phyloP scores from a whole-genome alignment of 495 filamentous ascomycete genomes.

The Annulohypoxylon maeteangense region DNA sequence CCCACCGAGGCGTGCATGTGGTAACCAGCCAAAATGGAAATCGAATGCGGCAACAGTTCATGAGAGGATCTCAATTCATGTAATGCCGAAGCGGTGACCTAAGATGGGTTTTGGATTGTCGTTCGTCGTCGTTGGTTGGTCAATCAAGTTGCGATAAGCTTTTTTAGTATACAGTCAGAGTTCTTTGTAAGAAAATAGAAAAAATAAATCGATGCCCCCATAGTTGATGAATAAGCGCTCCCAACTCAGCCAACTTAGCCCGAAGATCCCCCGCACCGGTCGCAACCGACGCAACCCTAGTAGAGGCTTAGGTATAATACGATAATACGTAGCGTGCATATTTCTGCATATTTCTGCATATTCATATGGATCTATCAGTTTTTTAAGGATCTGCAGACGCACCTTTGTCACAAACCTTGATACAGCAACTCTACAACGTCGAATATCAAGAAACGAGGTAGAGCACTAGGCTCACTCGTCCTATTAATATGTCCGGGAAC shows the following conservation, averaged over 20 bases:
- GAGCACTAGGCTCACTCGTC: neutral
- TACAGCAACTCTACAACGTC: slow-evolving; percentile 3
- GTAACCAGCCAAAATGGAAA: slow-evolving; percentile 17
- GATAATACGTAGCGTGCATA: slow-evolving; percentile 1
- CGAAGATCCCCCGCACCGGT: slow-evolving; percentile 24
- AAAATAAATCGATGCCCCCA: neutral
- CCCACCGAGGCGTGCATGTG: slow-evolving; percentile 32
- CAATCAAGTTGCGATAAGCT: slow-evolving; percentile 7
- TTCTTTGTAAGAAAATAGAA: slow-evolving; percentile 6
- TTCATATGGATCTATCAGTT: neutral
- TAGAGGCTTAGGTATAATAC: neutral
- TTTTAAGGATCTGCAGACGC: slow-evolving; percentile 1
- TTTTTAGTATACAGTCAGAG: neutral
- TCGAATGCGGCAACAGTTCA: neutral
- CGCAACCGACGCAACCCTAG: too few relatives aligned
- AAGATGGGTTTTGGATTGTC: neutral
- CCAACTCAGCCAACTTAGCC: neutral
- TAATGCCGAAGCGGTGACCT: slow-evolving; percentile 2
- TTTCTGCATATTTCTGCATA: neutral
- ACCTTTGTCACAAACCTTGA: neutral
- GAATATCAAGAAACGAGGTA: neutral
- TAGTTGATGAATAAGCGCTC: neutral
- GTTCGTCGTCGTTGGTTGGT: slow-evolving; percentile 18
- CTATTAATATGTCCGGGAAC: slow-evolving; percentile 42
- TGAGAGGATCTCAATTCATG: slow-evolving; percentile 9